A percentile compares a stretch with the other conserved stretches of the same genome.
phyloP scores from a whole-genome alignment of 2,329 filamentous ascomycete genomes.

The Arthrobotrys iridis region DNA sequence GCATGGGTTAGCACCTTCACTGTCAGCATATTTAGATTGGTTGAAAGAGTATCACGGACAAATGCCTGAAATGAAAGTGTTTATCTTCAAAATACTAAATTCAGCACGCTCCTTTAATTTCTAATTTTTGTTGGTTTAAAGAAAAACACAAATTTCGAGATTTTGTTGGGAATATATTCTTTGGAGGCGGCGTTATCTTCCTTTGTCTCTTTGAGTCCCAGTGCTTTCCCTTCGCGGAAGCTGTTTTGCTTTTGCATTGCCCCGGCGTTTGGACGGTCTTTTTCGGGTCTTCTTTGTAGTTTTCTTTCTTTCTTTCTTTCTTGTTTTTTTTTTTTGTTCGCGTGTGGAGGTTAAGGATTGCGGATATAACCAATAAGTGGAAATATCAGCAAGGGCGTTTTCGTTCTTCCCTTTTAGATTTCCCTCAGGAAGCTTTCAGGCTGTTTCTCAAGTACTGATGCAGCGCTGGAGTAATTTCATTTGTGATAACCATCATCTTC shows the following conservation, averaged over 20 bases:
- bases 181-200: slow-evolving; percentile 31
- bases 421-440: neutral
- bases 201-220: slow-evolving; percentile 24
- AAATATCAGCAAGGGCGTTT: slow-evolving; percentile 32
- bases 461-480: slow-evolving; percentile 14
- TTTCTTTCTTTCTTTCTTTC: slow-evolving; percentile 25
- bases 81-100: neutral
- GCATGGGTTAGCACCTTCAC: slow-evolving; percentile 93
- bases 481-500: slow-evolving; percentile 25
- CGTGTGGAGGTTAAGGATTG: slow-evolving; percentile 25
- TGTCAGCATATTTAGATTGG: slow-evolving; percentile 79
- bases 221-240: slow-evolving; percentile 22
- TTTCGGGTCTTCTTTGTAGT: slow-evolving; percentile 15
- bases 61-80: slow-evolving; percentile 18
- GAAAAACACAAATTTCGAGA: neutral
- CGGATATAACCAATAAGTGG: slow-evolving; percentile 20
- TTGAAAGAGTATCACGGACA: slow-evolving; percentile 66
- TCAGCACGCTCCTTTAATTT: slow-evolving; percentile 21
- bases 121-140: no score
- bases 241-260: slow-evolving; percentile 33
- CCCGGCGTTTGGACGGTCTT: slow-evolving; percentile 32
- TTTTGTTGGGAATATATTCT: slow-evolving; percentile 2
- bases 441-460: neutral
- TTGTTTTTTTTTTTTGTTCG: slow-evolving; percentile 29
- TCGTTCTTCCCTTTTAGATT: slow-evolving; percentile 1